Percentiles rank a stretch among this genome's conserved stretches.
Conservation (phyloP, 192 early-diverging fungal genomes). For the Dissophora globulifera region DNA sequence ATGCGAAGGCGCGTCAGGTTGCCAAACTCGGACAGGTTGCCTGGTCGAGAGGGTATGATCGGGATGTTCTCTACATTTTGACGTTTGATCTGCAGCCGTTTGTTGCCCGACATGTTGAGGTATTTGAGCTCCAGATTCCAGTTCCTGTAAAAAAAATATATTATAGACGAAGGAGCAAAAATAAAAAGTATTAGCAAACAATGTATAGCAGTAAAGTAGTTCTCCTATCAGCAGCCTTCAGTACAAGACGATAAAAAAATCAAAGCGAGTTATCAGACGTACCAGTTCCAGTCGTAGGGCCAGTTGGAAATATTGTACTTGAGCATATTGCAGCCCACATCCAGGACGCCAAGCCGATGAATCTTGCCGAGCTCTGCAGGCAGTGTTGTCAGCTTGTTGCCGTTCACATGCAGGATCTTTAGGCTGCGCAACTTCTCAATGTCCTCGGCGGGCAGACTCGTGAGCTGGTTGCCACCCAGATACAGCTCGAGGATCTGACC, state of each 20-base stretch:
- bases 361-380: constrained; percentile 94
- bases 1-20: constrained; percentile 81
- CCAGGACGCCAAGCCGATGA: constrained; percentile 77
- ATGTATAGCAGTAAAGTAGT: not conserved
- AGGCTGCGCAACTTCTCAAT: constrained; percentile 78
- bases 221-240: too few relatives aligned
- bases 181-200: not conserved
- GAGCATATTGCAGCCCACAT: constrained; percentile 87
- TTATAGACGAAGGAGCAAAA: not conserved
- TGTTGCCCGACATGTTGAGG: constrained; percentile 91
- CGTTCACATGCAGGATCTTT: constrained; percentile 85
- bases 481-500: constrained; percentile 79
- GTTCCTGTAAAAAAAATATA: constrained; percentile 60
- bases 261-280: too few relatives aligned
- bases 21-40: constrained; percentile 80
- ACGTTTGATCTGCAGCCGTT: constrained; percentile 87
- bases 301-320: constrained; percentile 96
- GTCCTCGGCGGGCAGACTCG: constrained; percentile 85
- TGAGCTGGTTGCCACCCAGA: constrained; percentile 85
- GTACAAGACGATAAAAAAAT: too few relatives aligned
- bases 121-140: constrained; percentile 92
- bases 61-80: constrained; percentile 59
- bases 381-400: constrained; percentile 88
- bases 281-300: constrained; percentile 97
- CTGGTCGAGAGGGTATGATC: constrained; percentile 33